Base-by-base conservation (phyloP, 106 monocot genomes). In the Dioscorea zingiberensis region DNA sequence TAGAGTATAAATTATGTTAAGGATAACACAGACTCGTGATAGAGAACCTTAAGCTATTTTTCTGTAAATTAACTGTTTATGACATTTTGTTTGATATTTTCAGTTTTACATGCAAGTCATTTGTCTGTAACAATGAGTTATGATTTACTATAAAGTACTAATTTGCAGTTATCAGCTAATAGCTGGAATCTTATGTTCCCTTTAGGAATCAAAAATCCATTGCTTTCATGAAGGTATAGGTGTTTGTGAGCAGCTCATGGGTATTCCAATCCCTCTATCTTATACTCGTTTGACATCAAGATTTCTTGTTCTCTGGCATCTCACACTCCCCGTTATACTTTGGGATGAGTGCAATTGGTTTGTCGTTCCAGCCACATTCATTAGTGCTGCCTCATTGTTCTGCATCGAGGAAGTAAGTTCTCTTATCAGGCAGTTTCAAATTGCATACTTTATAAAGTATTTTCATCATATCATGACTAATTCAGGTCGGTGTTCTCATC, bases 271-370 rank as follows among this genome's bases (percentile, higher is more conserved):
- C 21, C 97, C 97, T 57, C 65, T 98, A 21, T 92, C 97, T 13
- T 98, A 93, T 63, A 98, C 97, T 51, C 86, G 92, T 22, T 74
- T 98, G 16, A 98, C 92, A 18, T 98, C 92, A 54, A 89, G 97
- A 71, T 84, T 98, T 73, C 82, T 98, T 21, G 88, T 98, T n/a
- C 68, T 98, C 2, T 98, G 97, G 92, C 97, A 98, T 77, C 83
- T 98, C 46, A 86, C 88, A 3, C 88, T 98, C 27, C 97, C 97
- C 12, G 49, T 98, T 28, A 84, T 98, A 72, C 86, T 98, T 29
- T 98, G 97, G 92, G 92, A 98, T 69, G 97, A 92, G 54, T 98
- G 97, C 69, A 86, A 88, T 38, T 98, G 97, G 97, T 73, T 98
- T 53, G 97, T 98, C 47, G 72, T 98, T 66, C 97, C 92, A 69